Percentiles rank a stretch among this genome's conserved stretches.
These are phyloP conservation scores for Phytophthora syringae DNA, from an alignment of 352 stramenopile genomes.

Conservation along the genomic window DNA sequence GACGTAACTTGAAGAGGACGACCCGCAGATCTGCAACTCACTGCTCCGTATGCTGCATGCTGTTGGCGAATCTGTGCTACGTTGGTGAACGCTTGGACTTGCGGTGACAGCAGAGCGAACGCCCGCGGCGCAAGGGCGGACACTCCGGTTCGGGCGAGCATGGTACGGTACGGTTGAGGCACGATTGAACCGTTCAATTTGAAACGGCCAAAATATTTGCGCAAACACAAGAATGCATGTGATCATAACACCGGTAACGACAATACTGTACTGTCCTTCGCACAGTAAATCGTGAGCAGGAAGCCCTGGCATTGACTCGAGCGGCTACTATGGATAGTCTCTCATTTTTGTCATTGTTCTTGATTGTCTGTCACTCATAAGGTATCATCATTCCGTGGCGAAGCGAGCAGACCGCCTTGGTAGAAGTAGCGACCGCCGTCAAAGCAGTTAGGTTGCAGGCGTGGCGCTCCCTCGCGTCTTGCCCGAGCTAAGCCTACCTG, in stretches of 20 bases:
- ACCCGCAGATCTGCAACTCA: conserved; percentile 2
- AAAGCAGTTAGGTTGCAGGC: conserved; percentile 16
- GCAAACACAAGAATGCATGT: conserved; percentile 28
- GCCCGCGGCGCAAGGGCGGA: conserved; percentile 2
- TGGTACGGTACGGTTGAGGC: conserved; percentile 19
- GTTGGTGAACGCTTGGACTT: conserved; percentile 7
- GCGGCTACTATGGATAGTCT: conserved; percentile 21
- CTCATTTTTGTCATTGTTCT: conserved; percentile 38
- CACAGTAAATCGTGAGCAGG: background rate
- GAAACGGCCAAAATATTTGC: conserved; percentile 27
- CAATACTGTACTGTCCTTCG: conserved; percentile 1
- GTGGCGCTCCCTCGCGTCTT: conserved; percentile 25
- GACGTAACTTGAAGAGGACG: conserved; percentile 16
- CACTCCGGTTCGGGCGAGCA: conserved; percentile 20
- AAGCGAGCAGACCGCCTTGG: conserved; percentile 11
- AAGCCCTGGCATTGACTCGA: conserved; percentile 9
- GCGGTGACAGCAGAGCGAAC: conserved; percentile 10
- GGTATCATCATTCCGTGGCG: conserved; percentile 29
- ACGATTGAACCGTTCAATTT: background rate
- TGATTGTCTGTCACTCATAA: conserved; percentile 43
- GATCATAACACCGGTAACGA: conserved; percentile 15
- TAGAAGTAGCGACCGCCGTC: conserved; percentile 13
- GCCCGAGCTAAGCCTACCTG: conserved; percentile 3
- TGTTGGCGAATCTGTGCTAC: background rate
- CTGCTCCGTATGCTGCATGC: background rate